A percentile compares a stretch with the other conserved stretches of the same genome.
Conservation (phyloP, 257 asterid genomes). For the Nicotiana undulata region DNA sequence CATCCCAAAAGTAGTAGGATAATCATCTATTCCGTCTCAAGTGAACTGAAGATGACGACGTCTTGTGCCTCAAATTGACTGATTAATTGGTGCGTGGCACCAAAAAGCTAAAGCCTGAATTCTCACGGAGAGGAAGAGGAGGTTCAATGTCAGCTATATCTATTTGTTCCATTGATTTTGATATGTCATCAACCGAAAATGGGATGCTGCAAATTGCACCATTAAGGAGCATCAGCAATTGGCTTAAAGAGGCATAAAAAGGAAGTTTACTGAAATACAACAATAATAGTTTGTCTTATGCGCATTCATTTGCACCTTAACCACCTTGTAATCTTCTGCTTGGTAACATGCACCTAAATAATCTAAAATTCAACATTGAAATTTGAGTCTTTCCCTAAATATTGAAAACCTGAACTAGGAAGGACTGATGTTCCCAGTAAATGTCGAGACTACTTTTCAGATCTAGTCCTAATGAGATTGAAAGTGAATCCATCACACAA, state of each 20-base stretch:
- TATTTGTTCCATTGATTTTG: slow-evolving; percentile 93
- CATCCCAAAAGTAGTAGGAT: neutral
- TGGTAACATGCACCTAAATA: neutral
- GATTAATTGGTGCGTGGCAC: slow-evolving; percentile 36
- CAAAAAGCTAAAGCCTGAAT: slow-evolving; percentile 87
- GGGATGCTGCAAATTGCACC: slow-evolving; percentile 69
- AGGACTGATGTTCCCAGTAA: neutral
- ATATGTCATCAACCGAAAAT: slow-evolving; percentile 91
- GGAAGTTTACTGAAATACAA: neutral
- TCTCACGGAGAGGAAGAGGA: slow-evolving; percentile 77
- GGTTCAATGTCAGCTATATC: slow-evolving; percentile 76
- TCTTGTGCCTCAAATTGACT: neutral
- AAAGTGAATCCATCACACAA: neutral
- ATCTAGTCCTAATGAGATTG: neutral
- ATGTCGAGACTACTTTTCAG: neutral
- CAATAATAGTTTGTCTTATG: neutral
- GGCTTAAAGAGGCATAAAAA: neutral
- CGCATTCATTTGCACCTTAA: neutral
- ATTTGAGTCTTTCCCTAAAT: neutral
- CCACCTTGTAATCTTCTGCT: neutral
- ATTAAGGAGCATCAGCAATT: slow-evolving; percentile 17
- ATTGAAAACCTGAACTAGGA: neutral
- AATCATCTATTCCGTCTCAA: neutral
- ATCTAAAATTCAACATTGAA: neutral
- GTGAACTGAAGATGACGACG: neutral